Percentiles rank a stretch among this genome's conserved stretches.
phyloP scores from a whole-genome alignment of 2,329 filamentous ascomycete species.

The Penicillium expansum region DNA sequence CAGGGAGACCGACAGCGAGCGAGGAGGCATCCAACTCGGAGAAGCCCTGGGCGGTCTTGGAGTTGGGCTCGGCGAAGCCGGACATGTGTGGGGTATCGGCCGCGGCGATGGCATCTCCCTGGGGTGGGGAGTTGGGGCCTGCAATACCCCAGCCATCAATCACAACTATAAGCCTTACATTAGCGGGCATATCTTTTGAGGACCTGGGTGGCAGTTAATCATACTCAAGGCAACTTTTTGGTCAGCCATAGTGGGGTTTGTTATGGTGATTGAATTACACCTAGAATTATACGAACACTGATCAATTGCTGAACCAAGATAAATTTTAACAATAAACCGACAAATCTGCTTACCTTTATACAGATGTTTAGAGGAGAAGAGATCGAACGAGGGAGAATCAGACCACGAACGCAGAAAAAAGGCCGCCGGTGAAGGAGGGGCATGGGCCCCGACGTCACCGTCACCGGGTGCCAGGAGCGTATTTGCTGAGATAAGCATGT shows the following conservation, averaged over 20 bases:
- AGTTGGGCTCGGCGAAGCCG: constrained; percentile 64
- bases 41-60: constrained; percentile 76
- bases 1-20: constrained; percentile 88
- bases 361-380: constrained; percentile 16
- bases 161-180: constrained; percentile 64
- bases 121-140: constrained; percentile 71
- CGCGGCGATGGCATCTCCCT: constrained; percentile 93
- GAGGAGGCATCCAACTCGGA: constrained; percentile 94
- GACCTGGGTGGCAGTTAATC: constrained; percentile 37
- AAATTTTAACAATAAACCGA: neutral
- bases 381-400: constrained; percentile 4
- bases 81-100: constrained; percentile 96
- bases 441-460: constrained; percentile 38
- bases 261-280: constrained; percentile 17
- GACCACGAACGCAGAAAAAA: constrained; percentile 14
- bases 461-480: constrained; percentile 8
- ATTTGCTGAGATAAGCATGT: constrained; percentile 1
- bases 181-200: constrained; percentile 19
- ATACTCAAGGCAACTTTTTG: constrained; percentile 68
- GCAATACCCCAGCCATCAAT: constrained; percentile 98
- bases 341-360: constrained; percentile 11
- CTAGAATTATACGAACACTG: constrained; percentile 5
- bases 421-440: constrained; percentile 34
- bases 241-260: constrained; percentile 57
- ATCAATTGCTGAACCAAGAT: constrained; percentile 21